Evolutionary conservation across 2,329 filamentous ascomycete species (phyloP), one percentile per base, ranked within the genome.

Genomic region (Microdochium trichocladiopsis): DNA sequence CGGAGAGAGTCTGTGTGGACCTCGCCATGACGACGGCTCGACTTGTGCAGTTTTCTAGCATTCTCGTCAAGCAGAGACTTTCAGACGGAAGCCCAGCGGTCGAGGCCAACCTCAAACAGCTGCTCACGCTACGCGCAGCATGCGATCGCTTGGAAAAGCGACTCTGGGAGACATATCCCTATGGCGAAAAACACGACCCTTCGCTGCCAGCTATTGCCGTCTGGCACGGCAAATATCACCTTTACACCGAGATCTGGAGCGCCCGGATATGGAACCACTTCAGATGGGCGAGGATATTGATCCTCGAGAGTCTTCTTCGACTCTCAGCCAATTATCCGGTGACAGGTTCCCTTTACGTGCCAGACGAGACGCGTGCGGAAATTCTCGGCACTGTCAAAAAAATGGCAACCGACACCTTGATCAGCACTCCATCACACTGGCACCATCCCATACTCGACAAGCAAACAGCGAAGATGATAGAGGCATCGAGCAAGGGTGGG

Each of bases 191-290:
- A 45, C 63, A 61, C n/a, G 60, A 58, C 3, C 54, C 61, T 9
- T 61, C 66, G 41, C 52, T 69, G 4, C 71, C 74, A 1, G 55
- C 69, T 0, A 65, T 68, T 1, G 72, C 72, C 11, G 69, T 79
- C 50, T 82, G 80, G 54, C 70, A 73, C 18, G 72, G 74, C 12
- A 69, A 72, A 51, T 84, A 80, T 58, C 80, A 85, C 60, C 62
- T 72, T 22, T 85, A 85, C 58, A 63, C 65, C 16, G 74, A 77
- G 55, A 73, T 81, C 51, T 81, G 75, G 71, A 66, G 73, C 18
- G 77, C 75, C 9, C 72, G 77, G 23, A 71, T 79, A 41, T 84
- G 78, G 78, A 80, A 79, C 54, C 76, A 84, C 57, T 82, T 78
- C 57, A 78, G 82, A 23, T 82, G 79, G 72, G 72, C 73, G 6